Evolutionary conservation across 768 basidiomycete species (phyloP).

Genomic region (Calocera viscosa): DNA sequence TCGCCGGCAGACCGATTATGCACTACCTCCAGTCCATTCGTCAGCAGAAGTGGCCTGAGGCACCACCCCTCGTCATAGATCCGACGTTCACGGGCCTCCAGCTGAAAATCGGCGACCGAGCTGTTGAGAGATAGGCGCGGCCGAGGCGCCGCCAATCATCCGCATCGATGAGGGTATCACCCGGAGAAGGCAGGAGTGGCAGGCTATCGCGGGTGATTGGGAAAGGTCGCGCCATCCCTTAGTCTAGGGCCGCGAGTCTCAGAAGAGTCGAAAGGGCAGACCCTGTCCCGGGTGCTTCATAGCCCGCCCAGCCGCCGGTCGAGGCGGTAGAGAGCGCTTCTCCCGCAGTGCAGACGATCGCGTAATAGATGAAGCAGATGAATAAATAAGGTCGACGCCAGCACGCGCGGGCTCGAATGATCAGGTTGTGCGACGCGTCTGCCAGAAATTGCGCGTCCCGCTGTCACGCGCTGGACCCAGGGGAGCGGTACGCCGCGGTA

Average conservation of each 20-base stretch:
- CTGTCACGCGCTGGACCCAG: background rate
- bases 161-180: background rate
- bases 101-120: slow-evolving; percentile 4
- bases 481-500: background rate
- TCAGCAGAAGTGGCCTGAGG: background rate
- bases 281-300: background rate
- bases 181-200: background rate
- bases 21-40: background rate
- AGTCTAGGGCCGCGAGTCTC: background rate
- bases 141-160: background rate
- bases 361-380: background rate
- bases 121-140: background rate
- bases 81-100: background rate
- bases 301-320: background rate
- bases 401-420: background rate
- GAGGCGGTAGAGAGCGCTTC: background rate
- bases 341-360: background rate
- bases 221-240: background rate
- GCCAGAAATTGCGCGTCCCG: background rate
- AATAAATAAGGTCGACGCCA: background rate
- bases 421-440: background rate
- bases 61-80: background rate
- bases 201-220: background rate
- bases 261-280: background rate
- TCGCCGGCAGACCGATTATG: background rate